Evolutionary conservation across 2,329 filamentous ascomycete genomes (phyloP).

Genomic region (Arthrinium phaeospermum): DNA sequence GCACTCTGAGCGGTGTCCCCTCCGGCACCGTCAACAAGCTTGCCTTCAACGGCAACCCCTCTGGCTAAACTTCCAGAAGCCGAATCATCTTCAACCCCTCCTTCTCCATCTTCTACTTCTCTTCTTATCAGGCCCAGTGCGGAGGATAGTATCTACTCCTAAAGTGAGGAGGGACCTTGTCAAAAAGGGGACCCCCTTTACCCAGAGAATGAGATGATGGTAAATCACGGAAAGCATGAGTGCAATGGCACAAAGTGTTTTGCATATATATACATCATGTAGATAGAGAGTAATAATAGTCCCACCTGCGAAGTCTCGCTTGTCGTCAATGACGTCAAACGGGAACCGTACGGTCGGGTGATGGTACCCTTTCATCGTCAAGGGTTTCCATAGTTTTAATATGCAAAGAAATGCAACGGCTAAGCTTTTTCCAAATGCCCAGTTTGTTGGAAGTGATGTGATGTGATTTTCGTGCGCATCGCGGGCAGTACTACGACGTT

Average conservation of each 20-base stretch:
- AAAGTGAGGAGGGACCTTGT: not conserved
- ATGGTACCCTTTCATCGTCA: not conserved
- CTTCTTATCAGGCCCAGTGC: not conserved
- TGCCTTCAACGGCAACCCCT: conserved; percentile 59
- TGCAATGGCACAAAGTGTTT: not conserved
- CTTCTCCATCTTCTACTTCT: not conserved
- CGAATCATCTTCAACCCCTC: not conserved
- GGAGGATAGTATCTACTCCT: not conserved
- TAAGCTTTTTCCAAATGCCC: not conserved
- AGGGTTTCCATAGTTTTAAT: conserved; percentile 12
- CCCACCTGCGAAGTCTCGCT: not conserved
- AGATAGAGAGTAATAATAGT: not conserved
- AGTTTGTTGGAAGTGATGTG: not conserved
- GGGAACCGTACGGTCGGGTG: not conserved
- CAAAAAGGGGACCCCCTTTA: not conserved
- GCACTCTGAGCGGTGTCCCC: conserved; percentile 47
- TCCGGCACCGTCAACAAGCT: conserved; percentile 56
- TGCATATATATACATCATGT: conserved; percentile 13
- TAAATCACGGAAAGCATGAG: not conserved
- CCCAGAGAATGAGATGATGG: conserved; percentile 4
- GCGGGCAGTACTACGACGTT: not conserved
- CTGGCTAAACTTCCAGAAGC: conserved; percentile 26
- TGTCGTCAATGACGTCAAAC: not conserved
- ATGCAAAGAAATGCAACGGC: not conserved
- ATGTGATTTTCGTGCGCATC: not conserved